Conservation (phyloP, 2,329 filamentous ascomycete genomes). For the Ascochyta clinopodiicola region DNA sequence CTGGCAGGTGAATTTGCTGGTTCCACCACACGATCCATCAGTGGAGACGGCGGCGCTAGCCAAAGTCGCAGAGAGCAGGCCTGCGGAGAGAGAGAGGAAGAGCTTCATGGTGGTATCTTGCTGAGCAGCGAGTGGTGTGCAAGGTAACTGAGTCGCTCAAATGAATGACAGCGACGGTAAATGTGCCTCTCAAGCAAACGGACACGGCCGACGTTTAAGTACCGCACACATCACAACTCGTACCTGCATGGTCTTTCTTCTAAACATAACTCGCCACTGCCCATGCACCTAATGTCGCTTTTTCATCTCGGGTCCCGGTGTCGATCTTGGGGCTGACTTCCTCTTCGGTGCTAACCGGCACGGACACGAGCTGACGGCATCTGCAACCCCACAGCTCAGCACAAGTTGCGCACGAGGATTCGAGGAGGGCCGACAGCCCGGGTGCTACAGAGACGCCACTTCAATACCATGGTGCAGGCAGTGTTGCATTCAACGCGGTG, state of each 20-base stretch:
- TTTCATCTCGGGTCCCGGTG: conserved; percentile 15
- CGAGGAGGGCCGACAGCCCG: not conserved
- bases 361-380: conserved; percentile 14
- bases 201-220: conserved; percentile 11
- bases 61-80: conserved; percentile 27
- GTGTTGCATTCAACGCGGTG: conserved; percentile 13
- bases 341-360: conserved; percentile 4
- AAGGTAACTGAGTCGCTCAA: not conserved
- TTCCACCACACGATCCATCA: conserved; percentile 53
- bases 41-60: conserved; percentile 42
- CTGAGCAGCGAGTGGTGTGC: not conserved
- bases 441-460: conserved; percentile 12
- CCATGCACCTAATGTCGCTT: conserved; percentile 16
- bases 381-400: conserved; percentile 8
- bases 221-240: not conserved
- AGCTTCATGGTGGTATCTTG: conserved; percentile 25
- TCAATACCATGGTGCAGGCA: conserved; percentile 2
- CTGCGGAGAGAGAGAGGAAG: conserved; percentile 25
- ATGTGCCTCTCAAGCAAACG: not conserved
- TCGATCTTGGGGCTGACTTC: conserved; percentile 12
- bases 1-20: conserved; percentile 50
- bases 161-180: conserved; percentile 5
- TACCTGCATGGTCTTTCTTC: conserved; percentile 9
- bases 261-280: conserved; percentile 19
- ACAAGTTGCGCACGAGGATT: conserved; percentile 14